Base-by-base conservation (phyloP, 495 filamentous ascomycete species). In the Aspergillus heteromorphus region DNA sequence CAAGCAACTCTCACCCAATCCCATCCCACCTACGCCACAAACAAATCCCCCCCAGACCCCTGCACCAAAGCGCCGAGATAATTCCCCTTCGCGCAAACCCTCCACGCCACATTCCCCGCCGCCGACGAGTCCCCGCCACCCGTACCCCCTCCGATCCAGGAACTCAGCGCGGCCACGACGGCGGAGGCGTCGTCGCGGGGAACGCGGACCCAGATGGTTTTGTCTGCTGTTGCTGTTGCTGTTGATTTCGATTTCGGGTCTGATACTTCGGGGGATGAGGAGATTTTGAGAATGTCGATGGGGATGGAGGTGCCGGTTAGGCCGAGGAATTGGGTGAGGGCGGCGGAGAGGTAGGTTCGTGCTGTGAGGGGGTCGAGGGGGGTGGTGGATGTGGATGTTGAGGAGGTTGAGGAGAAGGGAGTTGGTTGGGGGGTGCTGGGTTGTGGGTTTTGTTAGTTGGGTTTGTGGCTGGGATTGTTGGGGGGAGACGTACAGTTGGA, bases 251-350 rank as follows among this genome's bases (percentile, higher is more conserved):
- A 29, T 8, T 42, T 25, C 4, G 54, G 36, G 20, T 40, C 31
- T 36, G 21, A 18, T 31, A 23, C 16, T 5, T 59, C 40, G 2
- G 56, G 17, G 11, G 40, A 45, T 3, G 56, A 17, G 11, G 40
- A 45, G 4, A 87, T 69, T 40, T 87, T 83, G 7, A 97, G 75
- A 29, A 96, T 85, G 61, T 97, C 92, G 55, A 96, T 69, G 0
- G 86, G 73, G 18, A 96, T 89, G 1, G 86, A 81, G 5, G 86
- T 75, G 29, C 92, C 92, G 2, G 82, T 82, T 27, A 87, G 61
- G 8, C 92, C 92, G 17, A 96, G 82, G 71, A 88, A 96, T 62
- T 91, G 87, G 8, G 78, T 79, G 1, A 96, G 73, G 0, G 91
- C 87, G 25, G 86, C 68, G 18, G 81, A 85, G 48, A 93, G 83